These are phyloP conservation scores for Amphibolis antarctica DNA, from an alignment of 106 monocot species.

Conservation along the genomic window DNA sequence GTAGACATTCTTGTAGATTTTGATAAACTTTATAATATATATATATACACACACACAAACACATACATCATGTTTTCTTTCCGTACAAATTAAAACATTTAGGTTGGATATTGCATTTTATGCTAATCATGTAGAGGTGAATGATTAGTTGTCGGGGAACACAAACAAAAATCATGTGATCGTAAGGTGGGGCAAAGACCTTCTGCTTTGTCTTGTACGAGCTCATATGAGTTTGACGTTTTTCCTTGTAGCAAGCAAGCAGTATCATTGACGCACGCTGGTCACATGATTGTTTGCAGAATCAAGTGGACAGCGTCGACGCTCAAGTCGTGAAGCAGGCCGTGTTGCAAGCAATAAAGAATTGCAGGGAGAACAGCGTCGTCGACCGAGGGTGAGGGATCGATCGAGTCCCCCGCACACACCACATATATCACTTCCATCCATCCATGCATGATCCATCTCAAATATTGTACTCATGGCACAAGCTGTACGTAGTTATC, in stretches of 20 bases:
- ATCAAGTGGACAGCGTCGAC: slow-evolving; percentile 42
- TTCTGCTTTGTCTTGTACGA: neutral
- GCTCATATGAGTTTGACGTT: slow-evolving; percentile 1
- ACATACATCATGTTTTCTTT: no score
- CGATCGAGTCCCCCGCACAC: no score
- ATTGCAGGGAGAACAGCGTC: slow-evolving; percentile 26
- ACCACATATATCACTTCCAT: no score
- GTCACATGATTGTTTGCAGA: slow-evolving; percentile 27
- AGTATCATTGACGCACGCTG: neutral
- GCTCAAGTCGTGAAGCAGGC: slow-evolving; percentile 67
- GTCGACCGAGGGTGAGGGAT: slow-evolving; percentile 5
- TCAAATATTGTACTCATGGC: neutral
- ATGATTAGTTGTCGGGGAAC: neutral
- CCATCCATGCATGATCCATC: neutral
- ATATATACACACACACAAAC: no score
- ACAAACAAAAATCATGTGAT: slow-evolving; percentile 17
- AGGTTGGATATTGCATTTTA: no score
- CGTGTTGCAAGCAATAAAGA: slow-evolving; percentile 57
- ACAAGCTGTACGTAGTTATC: no score
- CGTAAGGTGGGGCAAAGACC: neutral
- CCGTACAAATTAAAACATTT: no score
- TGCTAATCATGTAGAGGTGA: no score
- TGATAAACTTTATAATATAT: no score
- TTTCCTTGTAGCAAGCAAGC: neutral
- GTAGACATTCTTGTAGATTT: no score